phyloP scores from a whole-genome alignment of 1,284 basidiomycete species.

The Cryptococcus hybrid region DNA sequence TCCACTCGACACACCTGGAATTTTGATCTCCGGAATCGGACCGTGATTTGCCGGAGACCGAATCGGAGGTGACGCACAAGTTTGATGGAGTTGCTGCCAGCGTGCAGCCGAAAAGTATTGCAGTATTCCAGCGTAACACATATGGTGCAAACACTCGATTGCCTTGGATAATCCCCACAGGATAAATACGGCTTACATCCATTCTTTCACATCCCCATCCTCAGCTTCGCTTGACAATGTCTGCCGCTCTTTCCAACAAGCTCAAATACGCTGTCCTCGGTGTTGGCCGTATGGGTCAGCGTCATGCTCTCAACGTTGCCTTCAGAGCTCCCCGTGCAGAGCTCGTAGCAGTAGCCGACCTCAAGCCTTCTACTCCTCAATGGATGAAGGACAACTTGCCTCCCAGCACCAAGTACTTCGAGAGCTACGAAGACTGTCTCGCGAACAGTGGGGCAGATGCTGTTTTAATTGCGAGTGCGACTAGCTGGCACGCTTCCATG shows the following conservation, averaged over 20 bases:
- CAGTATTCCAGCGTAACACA: too few species aligned
- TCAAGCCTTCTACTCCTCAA: conserved; percentile 2
- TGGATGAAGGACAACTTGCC: conserved; percentile 14
- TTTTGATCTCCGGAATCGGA: too few species aligned
- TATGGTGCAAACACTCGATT: too few species aligned
- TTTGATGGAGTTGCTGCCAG: too few species aligned
- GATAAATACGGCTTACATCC: too few species aligned
- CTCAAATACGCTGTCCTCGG: conserved; percentile 24
- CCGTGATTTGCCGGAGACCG: too few species aligned
- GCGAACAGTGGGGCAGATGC: conserved; percentile 15
- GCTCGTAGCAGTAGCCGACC: conserved; percentile 23
- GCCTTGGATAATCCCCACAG: too few species aligned
- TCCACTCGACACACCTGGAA: too few species aligned
- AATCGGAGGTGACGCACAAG: too few species aligned
- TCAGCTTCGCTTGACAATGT: too few species aligned
- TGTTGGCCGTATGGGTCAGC: conserved; percentile 28
- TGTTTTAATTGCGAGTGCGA: conserved; percentile 27
- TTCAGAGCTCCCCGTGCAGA: conserved; percentile 17
- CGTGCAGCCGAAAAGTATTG: too few species aligned
- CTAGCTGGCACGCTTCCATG: conserved; percentile 20
- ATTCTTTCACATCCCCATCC: too few species aligned
- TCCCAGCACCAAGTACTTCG: conserved; percentile 3
- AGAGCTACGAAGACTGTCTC: conserved; percentile 7
- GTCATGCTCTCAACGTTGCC: conserved; percentile 24
- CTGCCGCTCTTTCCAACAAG: neutral